Evolutionary conservation across 2,329 filamentous ascomycete species (phyloP).

Genomic region (Trichoderma brevicompactum): DNA sequence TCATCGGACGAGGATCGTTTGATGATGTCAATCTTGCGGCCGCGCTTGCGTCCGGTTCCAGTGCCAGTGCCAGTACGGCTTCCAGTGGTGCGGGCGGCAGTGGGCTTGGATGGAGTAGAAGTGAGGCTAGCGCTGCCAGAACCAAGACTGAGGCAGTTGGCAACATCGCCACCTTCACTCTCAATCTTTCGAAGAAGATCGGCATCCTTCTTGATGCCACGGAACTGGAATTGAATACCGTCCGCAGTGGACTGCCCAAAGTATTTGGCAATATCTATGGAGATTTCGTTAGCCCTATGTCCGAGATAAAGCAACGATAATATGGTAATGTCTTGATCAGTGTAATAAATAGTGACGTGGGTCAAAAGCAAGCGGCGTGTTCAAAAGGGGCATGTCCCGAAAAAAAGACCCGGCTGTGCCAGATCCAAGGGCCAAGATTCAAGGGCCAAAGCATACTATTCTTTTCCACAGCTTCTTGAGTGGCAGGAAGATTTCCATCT

Average conservation of each 20-base stretch:
- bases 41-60: slow-evolving; percentile 38
- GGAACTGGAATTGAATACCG: slow-evolving; percentile 66
- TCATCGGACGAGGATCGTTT: slow-evolving; percentile 38
- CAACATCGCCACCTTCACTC: slow-evolving; percentile 52
- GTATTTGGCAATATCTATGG: slow-evolving; percentile 60
- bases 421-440: background rate
- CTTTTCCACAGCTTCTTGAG: slow-evolving; percentile 46
- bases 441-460: slow-evolving; percentile 44
- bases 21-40: slow-evolving; percentile 32
- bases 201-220: slow-evolving; percentile 58
- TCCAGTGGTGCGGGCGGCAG: slow-evolving; percentile 30
- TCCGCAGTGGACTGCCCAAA: slow-evolving; percentile 62
- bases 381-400: no score
- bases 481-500: slow-evolving; percentile 44
- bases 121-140: slow-evolving; percentile 34
- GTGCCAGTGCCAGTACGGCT: slow-evolving; percentile 36
- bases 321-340: background rate
- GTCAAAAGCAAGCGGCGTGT: background rate
- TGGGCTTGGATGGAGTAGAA: slow-evolving; percentile 40
- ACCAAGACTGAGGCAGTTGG: slow-evolving; percentile 43
- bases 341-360: background rate
- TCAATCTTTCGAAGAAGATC: slow-evolving; percentile 52
- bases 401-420: background rate
- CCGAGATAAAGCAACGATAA: background rate
- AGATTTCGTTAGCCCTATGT: slow-evolving; percentile 7